Conservation (phyloP, 495 filamentous ascomycete genomes). For the Filosporella fistucella region DNA sequence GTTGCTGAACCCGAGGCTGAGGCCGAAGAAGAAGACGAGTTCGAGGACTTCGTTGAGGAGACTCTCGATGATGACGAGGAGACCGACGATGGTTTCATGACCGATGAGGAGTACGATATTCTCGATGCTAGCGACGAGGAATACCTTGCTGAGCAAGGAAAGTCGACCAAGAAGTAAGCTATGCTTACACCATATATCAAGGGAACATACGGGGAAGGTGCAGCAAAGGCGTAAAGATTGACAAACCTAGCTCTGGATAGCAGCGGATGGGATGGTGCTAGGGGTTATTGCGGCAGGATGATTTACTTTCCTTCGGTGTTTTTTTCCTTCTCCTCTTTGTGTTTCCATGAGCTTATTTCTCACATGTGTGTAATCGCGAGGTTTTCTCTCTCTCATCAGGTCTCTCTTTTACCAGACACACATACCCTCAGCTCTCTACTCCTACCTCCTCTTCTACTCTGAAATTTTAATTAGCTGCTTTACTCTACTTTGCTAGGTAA, state of each 20-base stretch:
- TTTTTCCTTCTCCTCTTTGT: too few relatives aligned
- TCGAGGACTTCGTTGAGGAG: slow-evolving; percentile 59
- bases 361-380: slow-evolving; percentile 4
- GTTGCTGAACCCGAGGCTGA: slow-evolving; percentile 22
- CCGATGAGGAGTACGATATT: slow-evolving; percentile 97
- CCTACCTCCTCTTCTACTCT: too few relatives aligned
- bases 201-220: too few relatives aligned
- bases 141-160: slow-evolving; percentile 45
- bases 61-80: slow-evolving; percentile 50
- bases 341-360: too few relatives aligned
- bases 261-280: neutral
- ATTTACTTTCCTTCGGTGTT: slow-evolving; percentile 1
- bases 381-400: too few relatives aligned
- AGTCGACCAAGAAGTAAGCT: slow-evolving; percentile 20
- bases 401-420: too few relatives aligned
- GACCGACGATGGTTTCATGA: slow-evolving; percentile 69
- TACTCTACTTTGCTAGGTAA: neutral
- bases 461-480: too few relatives aligned
- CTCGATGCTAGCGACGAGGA: slow-evolving; percentile 95
- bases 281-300: neutral
- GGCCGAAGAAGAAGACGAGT: slow-evolving; percentile 56
- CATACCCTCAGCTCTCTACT: too few relatives aligned
- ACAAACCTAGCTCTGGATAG: slow-evolving; percentile 9
- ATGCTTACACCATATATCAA: too few relatives aligned
- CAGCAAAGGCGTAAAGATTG: slow-evolving; percentile 10